A percentile compares a stretch with the other conserved stretches of the same genome.
Evolutionary conservation across 1,139 yeast species (phyloP).

Genomic region (Zygotorulaspora mrakii): DNA sequence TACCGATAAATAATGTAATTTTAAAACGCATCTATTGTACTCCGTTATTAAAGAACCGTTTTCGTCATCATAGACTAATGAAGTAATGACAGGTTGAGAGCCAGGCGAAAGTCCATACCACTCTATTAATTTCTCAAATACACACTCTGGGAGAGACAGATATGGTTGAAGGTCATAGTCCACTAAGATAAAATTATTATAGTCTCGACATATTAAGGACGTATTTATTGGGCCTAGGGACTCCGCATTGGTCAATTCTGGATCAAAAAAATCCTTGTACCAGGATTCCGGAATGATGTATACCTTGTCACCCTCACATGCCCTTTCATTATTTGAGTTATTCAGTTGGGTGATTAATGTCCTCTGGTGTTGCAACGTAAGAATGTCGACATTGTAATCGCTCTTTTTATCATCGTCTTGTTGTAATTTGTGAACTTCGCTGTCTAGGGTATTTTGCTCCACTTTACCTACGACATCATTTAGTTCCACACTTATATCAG

Average conservation of each 20-base stretch:
- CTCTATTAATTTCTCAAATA: slow-evolving; percentile 43
- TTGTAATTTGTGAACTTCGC: neutral
- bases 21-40: slow-evolving; percentile 48
- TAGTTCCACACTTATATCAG: slow-evolving; percentile 64
- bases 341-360: slow-evolving; percentile 13
- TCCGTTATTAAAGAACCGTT: slow-evolving; percentile 48
- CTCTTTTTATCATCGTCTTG: neutral
- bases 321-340: slow-evolving; percentile 13
- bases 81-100: slow-evolving; percentile 47
- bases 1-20: slow-evolving; percentile 47
- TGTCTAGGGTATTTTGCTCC: slow-evolving; percentile 32
- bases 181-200: slow-evolving; percentile 35
- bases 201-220: slow-evolving; percentile 30
- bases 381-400: slow-evolving; percentile 1
- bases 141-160: slow-evolving; percentile 40
- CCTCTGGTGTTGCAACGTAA: slow-evolving; percentile 16
- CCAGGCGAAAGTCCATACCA: slow-evolving; percentile 53
- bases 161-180: slow-evolving; percentile 35
- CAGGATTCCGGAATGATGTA: slow-evolving; percentile 40
- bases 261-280: slow-evolving; percentile 36
- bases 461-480: slow-evolving; percentile 70
- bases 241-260: slow-evolving; percentile 20
- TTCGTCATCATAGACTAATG: slow-evolving; percentile 40
- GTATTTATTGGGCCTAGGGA: slow-evolving; percentile 40
- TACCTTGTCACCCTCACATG: slow-evolving; percentile 37